These are phyloP conservation scores for Cyclotella sp. DNA, from an alignment of 108 stramenopile species.

Conservation along the genomic window DNA sequence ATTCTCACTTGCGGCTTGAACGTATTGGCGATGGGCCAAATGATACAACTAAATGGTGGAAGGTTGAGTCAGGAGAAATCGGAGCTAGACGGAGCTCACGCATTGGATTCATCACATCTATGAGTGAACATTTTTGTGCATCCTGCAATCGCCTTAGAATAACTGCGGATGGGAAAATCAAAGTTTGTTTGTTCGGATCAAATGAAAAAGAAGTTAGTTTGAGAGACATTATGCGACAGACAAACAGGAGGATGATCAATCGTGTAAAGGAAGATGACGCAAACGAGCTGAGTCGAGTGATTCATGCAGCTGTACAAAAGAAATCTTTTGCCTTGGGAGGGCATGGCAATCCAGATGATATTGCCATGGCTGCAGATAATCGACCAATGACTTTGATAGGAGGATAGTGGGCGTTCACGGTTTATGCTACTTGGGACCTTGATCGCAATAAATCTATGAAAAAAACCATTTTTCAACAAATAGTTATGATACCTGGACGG, in stretches of 20 bases:
- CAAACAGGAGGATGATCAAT: conserved; percentile 39
- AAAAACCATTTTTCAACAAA: neutral
- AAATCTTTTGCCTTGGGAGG: conserved; percentile 93
- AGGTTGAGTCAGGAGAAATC: conserved; percentile 33
- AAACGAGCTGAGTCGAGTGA: conserved; percentile 60
- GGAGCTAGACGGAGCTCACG: conserved; percentile 22
- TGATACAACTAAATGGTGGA: conserved; percentile 98
- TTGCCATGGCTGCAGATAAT: conserved; percentile 84
- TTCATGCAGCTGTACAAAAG: conserved; percentile 78
- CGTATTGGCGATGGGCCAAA: conserved; percentile 83
- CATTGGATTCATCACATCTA: conserved; percentile 98
- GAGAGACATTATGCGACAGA: conserved; percentile 79
- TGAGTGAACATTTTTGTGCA: conserved; percentile 97
- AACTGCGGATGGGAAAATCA: conserved; percentile 97
- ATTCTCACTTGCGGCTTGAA: conserved; percentile 13
- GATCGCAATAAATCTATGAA: neutral
- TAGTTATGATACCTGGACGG: neutral
- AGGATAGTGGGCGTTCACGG: conserved; percentile 60
- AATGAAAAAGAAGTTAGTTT: conserved; percentile 88
- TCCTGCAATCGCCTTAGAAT: conserved; percentile 97
- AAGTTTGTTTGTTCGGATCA: conserved; percentile 93
- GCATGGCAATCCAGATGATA: conserved; percentile 79
- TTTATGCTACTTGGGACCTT: neutral
- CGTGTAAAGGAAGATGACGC: conserved; percentile 6
- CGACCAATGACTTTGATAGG: conserved; percentile 98